Evolutionary conservation across 1,139 yeast species (phyloP), one percentile per base, ranked within the genome.

Genomic region (Blastobotrys apis): DNA sequence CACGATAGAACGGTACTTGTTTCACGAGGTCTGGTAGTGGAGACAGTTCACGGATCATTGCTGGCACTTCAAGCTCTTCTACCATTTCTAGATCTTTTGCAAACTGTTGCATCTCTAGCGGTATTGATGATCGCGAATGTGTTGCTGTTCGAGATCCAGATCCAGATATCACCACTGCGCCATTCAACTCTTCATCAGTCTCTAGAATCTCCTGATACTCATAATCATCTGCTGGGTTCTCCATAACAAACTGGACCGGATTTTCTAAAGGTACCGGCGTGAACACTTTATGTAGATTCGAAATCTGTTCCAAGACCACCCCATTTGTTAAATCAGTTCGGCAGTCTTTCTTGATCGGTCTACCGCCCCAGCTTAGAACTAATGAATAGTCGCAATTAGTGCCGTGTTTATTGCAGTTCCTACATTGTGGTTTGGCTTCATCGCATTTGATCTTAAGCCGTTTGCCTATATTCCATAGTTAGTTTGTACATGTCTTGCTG

Each of bases 341-440:
- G 13, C 16, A 23, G 26, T 20, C 39, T 35, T 38, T 45, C 15
- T 44, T 33, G 15, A 70, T 78, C 0, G 86, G 87, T 41, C 90
- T 62, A 0, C 92, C 92, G 19, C 90, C 92, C 94, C 94, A 84
- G 0, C 80, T 76, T 33, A 84, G 66, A 51, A 73, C 77, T 21
- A 83, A 56, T 3, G 82, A 69, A 56, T 84, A 84, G 55, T 83
- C 90, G 63, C 94, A 84, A 1, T 59, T 51, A 9, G 66, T 53
- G n/a, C 66, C 63, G 1, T 75, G 66, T 50, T 75, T 78, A 3
- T 61, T 41, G 58, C 95, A 85, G 48, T 75, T 70, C 1, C 74
- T 59, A 55, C 95, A 85, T 0, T 56, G 48, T 0, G 95, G 95
- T 54, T 80, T 81, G n/a, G 40, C 52, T 58, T 84, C 94, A 55